These are phyloP conservation scores for Daldinia concentrica DNA, from an alignment of 495 filamentous ascomycete genomes.

Conservation along the genomic window DNA sequence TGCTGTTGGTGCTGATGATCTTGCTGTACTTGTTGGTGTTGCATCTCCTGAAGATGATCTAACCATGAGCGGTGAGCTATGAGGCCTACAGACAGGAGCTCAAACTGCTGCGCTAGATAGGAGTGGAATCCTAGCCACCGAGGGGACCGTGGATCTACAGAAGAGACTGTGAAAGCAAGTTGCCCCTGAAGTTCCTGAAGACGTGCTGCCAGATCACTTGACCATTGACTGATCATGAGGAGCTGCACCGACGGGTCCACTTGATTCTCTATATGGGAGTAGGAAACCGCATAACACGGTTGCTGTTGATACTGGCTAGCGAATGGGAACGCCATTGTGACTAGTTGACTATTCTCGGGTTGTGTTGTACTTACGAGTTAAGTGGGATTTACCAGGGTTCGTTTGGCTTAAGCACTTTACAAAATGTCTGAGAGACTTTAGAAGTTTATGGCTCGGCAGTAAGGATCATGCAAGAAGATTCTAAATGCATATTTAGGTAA, in stretches of 20 bases:
- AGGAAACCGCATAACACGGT: background rate
- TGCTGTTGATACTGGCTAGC: background rate
- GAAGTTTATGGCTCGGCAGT: background rate
- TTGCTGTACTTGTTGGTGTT: background rate
- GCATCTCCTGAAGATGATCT: background rate
- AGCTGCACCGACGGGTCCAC: background rate
- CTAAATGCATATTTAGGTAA: no score
- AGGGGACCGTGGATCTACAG: background rate
- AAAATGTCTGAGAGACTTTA: background rate
- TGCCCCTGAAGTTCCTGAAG: background rate
- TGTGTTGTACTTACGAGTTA: background rate
- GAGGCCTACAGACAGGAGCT: background rate
- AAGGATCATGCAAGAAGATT: background rate
- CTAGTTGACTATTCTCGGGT: background rate
- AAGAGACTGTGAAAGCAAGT: background rate
- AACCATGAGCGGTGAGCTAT: conserved; percentile 9
- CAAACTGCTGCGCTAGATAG: conserved; percentile 2
- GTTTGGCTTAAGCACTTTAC: background rate
- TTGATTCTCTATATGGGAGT: background rate
- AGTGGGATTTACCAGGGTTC: background rate
- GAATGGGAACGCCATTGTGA: background rate
- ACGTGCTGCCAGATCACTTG: background rate
- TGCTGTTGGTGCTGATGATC: background rate
- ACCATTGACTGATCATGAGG: background rate
- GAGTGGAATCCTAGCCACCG: conserved; percentile 5